Base-by-base conservation (phyloP, 2,329 filamentous ascomycete genomes). In the Paraphaeosphaeria sporulosa region DNA sequence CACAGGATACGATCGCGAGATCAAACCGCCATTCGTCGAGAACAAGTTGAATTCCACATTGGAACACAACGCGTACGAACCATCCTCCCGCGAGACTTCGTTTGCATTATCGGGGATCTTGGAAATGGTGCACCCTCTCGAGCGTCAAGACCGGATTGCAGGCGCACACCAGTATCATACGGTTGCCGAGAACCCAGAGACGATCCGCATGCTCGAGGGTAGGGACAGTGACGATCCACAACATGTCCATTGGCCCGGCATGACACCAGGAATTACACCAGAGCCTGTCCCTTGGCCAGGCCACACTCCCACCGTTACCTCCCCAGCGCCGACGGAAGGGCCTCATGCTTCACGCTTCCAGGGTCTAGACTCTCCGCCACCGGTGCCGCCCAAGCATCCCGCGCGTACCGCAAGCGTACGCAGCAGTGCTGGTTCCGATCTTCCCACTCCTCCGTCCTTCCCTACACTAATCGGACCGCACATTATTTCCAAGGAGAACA, bases 401-500 rank as follows among this genome's bases (percentile, higher is more conserved):
- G 60, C 63, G 12, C 69, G 69, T 53, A 4, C 52, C 17, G 42
- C 40, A 2, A 55, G 52, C n/a, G 4, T 55, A 6, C 52, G 52
- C 27, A 50, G 36, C 27, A 48, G 44, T 21, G n/a, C 36, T 30
- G 30, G 36, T 5, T 46, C 34, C 8, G 36, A 44, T 34, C 40
- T 44, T 36, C 40, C 34, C 8, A 30, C 32, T 2, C 55, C 40
- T 12, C 55, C 55, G 4, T 12, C 48, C 21, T 4, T 47, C 15
- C 40, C 30, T 1, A 30, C 13, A 2, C 52, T 55, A 1, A 58
- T 55, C 40, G 70, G 52, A 25, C 43, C 54, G 7, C 73, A 71
- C 19, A 74, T 75, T 44, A 64, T 77, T 2, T 76, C 74, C 6
- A 73, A 66, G 43, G 72, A 76, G 25, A 76, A 75, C 40, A 76